Conservation (phyloP, 2,329 filamentous ascomycete genomes). For the Alternaria conjuncta region DNA sequence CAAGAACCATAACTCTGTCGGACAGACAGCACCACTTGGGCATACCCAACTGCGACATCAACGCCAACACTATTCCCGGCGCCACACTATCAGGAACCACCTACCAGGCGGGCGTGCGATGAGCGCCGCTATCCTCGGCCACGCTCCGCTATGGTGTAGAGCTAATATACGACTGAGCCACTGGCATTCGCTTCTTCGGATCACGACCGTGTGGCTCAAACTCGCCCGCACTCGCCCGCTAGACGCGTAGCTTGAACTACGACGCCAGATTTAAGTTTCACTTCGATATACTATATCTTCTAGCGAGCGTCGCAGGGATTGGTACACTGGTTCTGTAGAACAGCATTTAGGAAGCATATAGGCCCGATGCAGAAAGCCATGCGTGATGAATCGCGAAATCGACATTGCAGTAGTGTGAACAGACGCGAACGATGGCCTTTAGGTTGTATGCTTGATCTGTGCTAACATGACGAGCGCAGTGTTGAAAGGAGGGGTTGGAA, state of each 20-base stretch:
- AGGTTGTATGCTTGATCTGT: background rate
- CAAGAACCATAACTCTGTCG: background rate
- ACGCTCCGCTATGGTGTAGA: background rate
- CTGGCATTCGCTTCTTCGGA: background rate
- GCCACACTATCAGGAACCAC: background rate
- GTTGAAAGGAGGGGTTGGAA: background rate
- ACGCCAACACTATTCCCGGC: background rate
- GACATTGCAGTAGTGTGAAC: background rate
- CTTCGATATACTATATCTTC: background rate
- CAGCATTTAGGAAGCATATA: background rate
- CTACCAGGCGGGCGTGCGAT: background rate
- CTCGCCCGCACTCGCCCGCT: background rate
- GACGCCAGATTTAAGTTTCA: background rate
- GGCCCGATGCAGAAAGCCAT: background rate
- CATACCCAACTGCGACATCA: background rate
- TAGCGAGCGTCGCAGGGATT: background rate
- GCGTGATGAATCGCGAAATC: background rate
- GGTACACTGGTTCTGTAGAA: background rate
- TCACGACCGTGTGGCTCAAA: background rate
- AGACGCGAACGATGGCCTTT: background rate
- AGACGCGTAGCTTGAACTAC: background rate
- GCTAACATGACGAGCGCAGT: background rate
- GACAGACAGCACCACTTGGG: background rate
- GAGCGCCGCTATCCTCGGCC: background rate
- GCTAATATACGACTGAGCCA: background rate